These are phyloP conservation scores for Pseudocohnilembus persalinus DNA, from an alignment of 169 alveolate genomes.

Conservation along the genomic window DNA sequence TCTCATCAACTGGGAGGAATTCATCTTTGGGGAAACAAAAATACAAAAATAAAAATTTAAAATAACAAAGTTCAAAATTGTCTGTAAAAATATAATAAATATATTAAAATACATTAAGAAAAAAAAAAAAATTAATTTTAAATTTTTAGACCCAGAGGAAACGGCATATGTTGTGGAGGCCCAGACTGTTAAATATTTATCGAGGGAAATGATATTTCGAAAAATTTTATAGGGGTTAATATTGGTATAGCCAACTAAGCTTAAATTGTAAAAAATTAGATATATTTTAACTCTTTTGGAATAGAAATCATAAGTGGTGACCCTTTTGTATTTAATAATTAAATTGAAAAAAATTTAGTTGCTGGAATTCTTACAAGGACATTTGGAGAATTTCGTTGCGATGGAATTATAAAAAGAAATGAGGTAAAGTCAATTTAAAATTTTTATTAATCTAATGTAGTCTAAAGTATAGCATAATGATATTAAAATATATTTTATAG, in stretches of 20 bases:
- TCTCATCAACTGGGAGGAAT: constrained; percentile 51
- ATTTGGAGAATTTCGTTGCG: constrained; percentile 51
- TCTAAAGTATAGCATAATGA: not conserved
- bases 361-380: constrained; percentile 71
- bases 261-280: constrained; percentile 58
- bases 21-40: constrained; percentile 43
- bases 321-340: constrained; percentile 68
- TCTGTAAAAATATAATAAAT: not conserved
- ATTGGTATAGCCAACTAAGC: constrained; percentile 67
- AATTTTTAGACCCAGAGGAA: constrained; percentile 42
- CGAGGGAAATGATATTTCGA: constrained; percentile 40
- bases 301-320: constrained; percentile 61
- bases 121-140: not conserved
- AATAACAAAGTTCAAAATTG: constrained; percentile 37
- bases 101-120: no score
- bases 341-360: constrained; percentile 62
- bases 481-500: not conserved
- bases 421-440: constrained; percentile 24
- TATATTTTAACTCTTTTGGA: constrained; percentile 52
- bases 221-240: constrained; percentile 74
- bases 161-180: constrained; percentile 63
- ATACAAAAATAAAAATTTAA: constrained; percentile 49
- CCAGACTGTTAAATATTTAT: constrained; percentile 64
- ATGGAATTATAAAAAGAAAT: constrained; percentile 56
- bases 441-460: no score